A percentile compares a stretch with the other conserved stretches of the same genome.
phyloP scores from a whole-genome alignment of 2,329 filamentous ascomycete species.

The Claviceps digitariae region DNA sequence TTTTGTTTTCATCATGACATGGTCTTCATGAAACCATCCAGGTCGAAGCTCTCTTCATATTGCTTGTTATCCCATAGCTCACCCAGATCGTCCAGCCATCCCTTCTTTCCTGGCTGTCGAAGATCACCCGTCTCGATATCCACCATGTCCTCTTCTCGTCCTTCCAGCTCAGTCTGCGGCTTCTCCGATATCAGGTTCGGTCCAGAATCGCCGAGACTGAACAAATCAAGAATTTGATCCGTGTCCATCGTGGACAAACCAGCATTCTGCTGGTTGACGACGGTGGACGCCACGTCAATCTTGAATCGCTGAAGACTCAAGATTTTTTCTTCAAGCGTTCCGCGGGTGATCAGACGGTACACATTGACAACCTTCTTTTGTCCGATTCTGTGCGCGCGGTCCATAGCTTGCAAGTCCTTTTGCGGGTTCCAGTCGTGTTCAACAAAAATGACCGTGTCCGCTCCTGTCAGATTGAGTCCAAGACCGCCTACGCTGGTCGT shows the following conservation, averaged over 20 bases:
- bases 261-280: slow-evolving; percentile 98
- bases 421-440: slow-evolving; percentile 99
- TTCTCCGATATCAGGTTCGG: slow-evolving; percentile 52
- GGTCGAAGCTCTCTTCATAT: slow-evolving; percentile 95
- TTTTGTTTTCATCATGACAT: slow-evolving; percentile 49
- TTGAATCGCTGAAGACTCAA: slow-evolving; percentile 97
- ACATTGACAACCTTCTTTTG: slow-evolving; percentile 99
- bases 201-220: slow-evolving; percentile 73
- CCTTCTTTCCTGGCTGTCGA: slow-evolving; percentile 92
- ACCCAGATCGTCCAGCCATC: slow-evolving; percentile 86
- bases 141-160: slow-evolving; percentile 72
- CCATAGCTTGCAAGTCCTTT: slow-evolving; percentile 97
- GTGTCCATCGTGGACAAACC: slow-evolving; percentile 94
- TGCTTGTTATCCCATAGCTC: slow-evolving; percentile 96
- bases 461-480: slow-evolving; percentile 88
- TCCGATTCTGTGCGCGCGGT: slow-evolving; percentile 92
- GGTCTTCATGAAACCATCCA: slow-evolving; percentile 87
- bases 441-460: slow-evolving; percentile 97
- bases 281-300: slow-evolving; percentile 94
- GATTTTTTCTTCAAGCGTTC: slow-evolving; percentile 97
- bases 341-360: slow-evolving; percentile 88
- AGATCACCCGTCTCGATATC: slow-evolving; percentile 84
- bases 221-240: slow-evolving; percentile 92
- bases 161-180: slow-evolving; percentile 42
- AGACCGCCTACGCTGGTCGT: slow-evolving; percentile 93